Evolutionary conservation across 345 rosid genomes (phyloP).

Genomic region (Hypericum perforatum): DNA sequence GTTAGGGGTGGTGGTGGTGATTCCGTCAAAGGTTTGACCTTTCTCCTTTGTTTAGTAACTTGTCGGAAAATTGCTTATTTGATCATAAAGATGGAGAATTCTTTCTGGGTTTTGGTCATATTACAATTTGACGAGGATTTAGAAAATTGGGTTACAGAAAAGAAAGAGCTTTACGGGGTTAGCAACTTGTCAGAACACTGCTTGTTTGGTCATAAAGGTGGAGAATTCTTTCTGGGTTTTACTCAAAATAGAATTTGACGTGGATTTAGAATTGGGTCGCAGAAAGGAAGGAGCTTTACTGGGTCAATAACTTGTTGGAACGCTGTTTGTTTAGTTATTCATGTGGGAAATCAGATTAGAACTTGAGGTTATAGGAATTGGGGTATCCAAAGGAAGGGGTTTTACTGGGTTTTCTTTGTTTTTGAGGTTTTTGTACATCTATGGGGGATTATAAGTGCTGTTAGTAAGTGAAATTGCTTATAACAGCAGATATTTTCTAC

Average conservation of each 20-base stretch:
- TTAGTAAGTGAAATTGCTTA: too few relatives aligned
- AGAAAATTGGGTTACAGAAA: not conserved
- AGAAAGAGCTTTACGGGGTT: slow-evolving; percentile 7
- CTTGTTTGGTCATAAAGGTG: too few relatives aligned
- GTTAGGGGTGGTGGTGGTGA: too few relatives aligned
- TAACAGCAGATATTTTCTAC: not conserved
- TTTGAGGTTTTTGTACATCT: slow-evolving; percentile 11
- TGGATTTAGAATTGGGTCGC: not conserved
- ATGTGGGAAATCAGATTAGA: slow-evolving; percentile 1
- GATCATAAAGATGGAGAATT: not conserved
- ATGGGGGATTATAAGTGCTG: too few relatives aligned
- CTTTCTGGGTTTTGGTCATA: slow-evolving; percentile 14
- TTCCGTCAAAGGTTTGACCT: too few relatives aligned
- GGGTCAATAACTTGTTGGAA: not conserved
- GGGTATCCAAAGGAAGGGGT: not conserved
- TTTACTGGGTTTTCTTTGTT: slow-evolving; percentile 12
- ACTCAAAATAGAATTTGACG: slow-evolving; percentile 5
- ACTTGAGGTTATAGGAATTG: slow-evolving; percentile 1
- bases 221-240: slow-evolving; percentile 12
- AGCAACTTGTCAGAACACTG: too few relatives aligned
- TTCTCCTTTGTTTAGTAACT: too few relatives aligned
- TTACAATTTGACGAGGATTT: slow-evolving; percentile 4
- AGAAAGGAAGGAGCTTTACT: slow-evolving; percentile 5
- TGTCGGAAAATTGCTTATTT: too few relatives aligned
- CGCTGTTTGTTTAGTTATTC: too few relatives aligned